These are phyloP conservation scores for Globisporangium sylvaticum DNA, from an alignment of 352 stramenopile genomes.

Conservation along the genomic window DNA sequence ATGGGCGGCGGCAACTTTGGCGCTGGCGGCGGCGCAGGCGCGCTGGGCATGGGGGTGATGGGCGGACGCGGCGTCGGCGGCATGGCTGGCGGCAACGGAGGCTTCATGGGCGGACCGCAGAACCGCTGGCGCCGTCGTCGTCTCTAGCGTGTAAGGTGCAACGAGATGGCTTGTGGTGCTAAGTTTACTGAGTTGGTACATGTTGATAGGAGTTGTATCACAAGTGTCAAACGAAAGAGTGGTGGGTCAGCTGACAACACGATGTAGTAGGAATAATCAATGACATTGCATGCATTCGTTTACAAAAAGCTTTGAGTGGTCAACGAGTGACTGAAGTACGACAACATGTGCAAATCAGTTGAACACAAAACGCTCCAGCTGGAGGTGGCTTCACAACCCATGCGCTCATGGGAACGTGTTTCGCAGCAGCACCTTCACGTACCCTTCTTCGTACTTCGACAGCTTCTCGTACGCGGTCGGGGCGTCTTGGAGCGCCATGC, in stretches of 20 bases:
- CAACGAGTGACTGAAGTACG: neutral
- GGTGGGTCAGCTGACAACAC: too few species aligned
- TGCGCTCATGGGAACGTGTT: neutral
- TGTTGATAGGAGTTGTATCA: neutral
- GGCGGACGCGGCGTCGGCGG: neutral
- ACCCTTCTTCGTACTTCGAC: constrained; percentile 24
- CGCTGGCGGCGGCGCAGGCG: neutral
- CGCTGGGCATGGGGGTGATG: neutral
- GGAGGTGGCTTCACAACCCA: neutral
- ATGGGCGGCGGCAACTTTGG: neutral
- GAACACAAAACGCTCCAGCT: neutral
- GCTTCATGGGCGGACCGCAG: neutral
- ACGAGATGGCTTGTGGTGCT: too few species aligned
- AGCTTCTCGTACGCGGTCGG: constrained; percentile 32
- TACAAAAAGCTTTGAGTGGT: neutral
- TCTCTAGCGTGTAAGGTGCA: too few species aligned
- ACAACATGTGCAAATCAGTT: neutral
- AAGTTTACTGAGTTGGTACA: neutral
- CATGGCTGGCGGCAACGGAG: neutral
- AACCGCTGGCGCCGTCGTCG: constrained; percentile 1
- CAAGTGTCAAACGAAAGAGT: neutral
- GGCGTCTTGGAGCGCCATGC: constrained; percentile 26
- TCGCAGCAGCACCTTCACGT: constrained; percentile 31
- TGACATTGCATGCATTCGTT: too few species aligned
- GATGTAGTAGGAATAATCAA: too few species aligned